phyloP scores from a whole-genome alignment of 768 basidiomycete genomes.

The Xerocomus brunneocitrinus region DNA sequence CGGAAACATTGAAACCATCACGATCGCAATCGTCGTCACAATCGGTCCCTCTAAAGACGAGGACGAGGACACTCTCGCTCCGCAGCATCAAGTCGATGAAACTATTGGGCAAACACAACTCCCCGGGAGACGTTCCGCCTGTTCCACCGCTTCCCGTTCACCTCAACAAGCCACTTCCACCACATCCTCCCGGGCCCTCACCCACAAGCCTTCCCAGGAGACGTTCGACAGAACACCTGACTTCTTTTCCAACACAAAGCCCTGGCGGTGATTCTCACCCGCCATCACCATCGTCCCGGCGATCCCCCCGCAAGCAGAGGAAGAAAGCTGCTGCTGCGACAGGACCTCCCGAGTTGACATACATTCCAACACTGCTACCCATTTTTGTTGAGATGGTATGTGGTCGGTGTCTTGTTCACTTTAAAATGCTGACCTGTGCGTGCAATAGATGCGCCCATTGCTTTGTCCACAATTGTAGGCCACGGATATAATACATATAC shows the following conservation, averaged over 20 bases:
- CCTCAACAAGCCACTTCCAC: constrained; percentile 42
- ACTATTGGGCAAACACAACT: constrained; percentile 13
- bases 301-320: constrained; percentile 28
- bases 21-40: constrained; percentile 11
- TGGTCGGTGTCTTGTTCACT: background rate
- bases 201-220: constrained; percentile 11
- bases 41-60: constrained; percentile 6
- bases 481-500: background rate
- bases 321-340: constrained; percentile 45
- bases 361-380: constrained; percentile 80
- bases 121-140: constrained; percentile 37
- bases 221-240: constrained; percentile 15
- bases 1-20: background rate
- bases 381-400: constrained; percentile 90
- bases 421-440: constrained; percentile 4
- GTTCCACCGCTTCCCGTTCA: constrained; percentile 35
- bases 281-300: constrained; percentile 6
- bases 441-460: constrained; percentile 34
- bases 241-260: background rate
- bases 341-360: constrained; percentile 70
- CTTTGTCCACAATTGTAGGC: constrained; percentile 19
- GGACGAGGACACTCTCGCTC: constrained; percentile 41
- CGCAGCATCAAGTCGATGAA: constrained; percentile 45
- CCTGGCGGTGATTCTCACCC: background rate
- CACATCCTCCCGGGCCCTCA: constrained; percentile 21